Percentiles rank a stretch among this genome's conserved stretches.
Evolutionary conservation across 345 rosid species (phyloP).

Genomic region (Bruguiera gymnorhiza): DNA sequence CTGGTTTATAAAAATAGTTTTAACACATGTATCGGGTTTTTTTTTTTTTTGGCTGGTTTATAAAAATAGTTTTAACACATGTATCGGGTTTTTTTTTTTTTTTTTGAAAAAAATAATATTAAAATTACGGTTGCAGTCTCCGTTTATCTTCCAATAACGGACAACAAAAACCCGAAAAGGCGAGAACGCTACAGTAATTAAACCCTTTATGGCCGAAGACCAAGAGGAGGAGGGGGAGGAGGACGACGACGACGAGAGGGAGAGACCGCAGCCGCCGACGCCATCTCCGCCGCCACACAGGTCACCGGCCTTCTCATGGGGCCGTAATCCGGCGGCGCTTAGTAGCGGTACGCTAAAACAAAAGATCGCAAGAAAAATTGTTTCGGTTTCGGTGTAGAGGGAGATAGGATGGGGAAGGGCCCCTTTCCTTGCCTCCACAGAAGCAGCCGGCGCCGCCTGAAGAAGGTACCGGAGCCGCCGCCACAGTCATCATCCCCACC

Average conservation of each 20-base stretch:
- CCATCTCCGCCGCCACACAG: background rate
- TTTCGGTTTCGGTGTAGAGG: background rate
- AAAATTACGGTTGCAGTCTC: background rate
- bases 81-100: too few species aligned
- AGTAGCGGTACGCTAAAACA: background rate
- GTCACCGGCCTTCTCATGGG: background rate
- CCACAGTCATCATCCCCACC: constrained; percentile 16
- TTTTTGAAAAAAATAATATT: too few species aligned
- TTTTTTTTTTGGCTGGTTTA: too few species aligned
- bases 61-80: too few species aligned
- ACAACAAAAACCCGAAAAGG: too few species aligned
- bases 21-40: too few species aligned
- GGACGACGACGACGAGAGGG: background rate
- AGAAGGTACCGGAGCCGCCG: constrained; percentile 4
- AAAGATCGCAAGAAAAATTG: too few species aligned
- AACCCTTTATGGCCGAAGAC: constrained; percentile 9
- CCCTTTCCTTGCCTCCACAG: constrained; percentile 4
- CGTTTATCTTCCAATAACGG: too few species aligned
- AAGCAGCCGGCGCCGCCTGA: constrained; percentile 15
- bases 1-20: too few species aligned
- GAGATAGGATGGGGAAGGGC: constrained; percentile 18
- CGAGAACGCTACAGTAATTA: background rate
- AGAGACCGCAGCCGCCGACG: background rate
- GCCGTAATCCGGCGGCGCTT: background rate
- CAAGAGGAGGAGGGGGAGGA: background rate